phyloP scores from a whole-genome alignment of 805 yeast species.

The Suhomyces kilbournensis region DNA sequence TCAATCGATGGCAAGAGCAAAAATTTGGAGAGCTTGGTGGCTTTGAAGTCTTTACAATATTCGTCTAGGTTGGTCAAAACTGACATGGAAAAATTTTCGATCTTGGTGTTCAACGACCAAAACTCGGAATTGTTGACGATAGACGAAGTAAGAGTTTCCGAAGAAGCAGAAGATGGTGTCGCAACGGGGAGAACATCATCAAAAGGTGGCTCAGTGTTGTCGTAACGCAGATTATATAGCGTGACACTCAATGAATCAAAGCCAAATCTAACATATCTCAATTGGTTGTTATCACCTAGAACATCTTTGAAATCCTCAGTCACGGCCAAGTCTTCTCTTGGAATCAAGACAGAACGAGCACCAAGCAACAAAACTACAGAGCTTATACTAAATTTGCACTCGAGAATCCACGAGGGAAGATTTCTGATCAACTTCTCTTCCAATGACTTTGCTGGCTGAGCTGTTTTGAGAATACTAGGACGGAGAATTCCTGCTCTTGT shows the following conservation, averaged over 20 bases:
- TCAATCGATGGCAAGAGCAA: conserved; percentile 21
- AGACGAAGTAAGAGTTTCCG: conserved; percentile 24
- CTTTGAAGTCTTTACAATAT: not conserved
- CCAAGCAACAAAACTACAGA: conserved; percentile 26
- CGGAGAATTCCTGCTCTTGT: not conserved
- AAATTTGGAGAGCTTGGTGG: conserved; percentile 12
- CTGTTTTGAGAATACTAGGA: not conserved
- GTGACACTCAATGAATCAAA: conserved; percentile 11
- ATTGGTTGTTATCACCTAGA: conserved; percentile 16
- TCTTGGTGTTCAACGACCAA: conserved; percentile 21
- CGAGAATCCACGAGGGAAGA: conserved; percentile 36
- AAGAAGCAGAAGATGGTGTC: conserved; percentile 20
- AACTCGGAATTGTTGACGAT: conserved; percentile 7
- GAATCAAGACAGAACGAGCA: conserved; percentile 38
- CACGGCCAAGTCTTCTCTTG: conserved; percentile 15
- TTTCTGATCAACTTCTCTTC: conserved; percentile 17
- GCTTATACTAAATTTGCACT: conserved; percentile 16
- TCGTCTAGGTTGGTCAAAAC: conserved; percentile 13
- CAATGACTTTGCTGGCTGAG: not conserved
- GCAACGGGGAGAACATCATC: conserved; percentile 2
- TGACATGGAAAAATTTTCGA: conserved; percentile 15
- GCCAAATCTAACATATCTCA: conserved; percentile 16
- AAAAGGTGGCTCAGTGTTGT: conserved; percentile 1
- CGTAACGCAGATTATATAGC: conserved; percentile 6
- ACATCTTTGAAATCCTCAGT: conserved; percentile 14